These are phyloP conservation scores for Amyloporia xantha DNA, from an alignment of 768 basidiomycete genomes.

Conservation along the genomic window DNA sequence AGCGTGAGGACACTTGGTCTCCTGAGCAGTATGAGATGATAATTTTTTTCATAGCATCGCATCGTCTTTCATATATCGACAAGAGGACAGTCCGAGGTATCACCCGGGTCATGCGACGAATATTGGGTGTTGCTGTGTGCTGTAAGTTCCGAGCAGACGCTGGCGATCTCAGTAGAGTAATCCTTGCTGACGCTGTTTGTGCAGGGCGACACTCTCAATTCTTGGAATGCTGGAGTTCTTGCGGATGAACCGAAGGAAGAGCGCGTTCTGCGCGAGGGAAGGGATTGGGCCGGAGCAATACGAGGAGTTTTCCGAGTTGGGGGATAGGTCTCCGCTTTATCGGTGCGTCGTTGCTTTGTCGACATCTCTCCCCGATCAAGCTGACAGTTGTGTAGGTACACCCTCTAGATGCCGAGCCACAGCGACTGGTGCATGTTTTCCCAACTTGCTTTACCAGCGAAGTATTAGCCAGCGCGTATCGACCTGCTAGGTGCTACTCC, in stretches of 20 bases:
- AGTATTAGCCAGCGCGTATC: too few species aligned
- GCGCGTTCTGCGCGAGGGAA: constrained; percentile 33
- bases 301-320: constrained; percentile 41
- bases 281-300: constrained; percentile 34
- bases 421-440: too few species aligned
- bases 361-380: too few species aligned
- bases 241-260: not conserved
- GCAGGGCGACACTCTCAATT: too few species aligned
- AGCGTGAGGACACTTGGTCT: constrained; percentile 28
- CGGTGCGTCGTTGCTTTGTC: too few species aligned
- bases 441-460: too few species aligned
- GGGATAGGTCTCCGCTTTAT: constrained; percentile 51
- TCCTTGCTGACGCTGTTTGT: not conserved
- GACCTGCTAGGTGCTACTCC: too few species aligned
- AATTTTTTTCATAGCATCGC: constrained; percentile 25
- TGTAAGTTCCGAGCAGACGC: constrained; percentile 4
- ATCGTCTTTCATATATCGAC: constrained; percentile 34
- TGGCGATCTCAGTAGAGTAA: not conserved
- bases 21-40: too few species aligned
- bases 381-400: too few species aligned
- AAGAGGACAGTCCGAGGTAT: constrained; percentile 10
- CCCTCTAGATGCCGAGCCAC: too few species aligned
- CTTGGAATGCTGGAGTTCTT: not conserved
- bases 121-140: constrained; percentile 5
- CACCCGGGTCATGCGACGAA: constrained; percentile 8